These are phyloP conservation scores for Hypoxylon fuscum DNA, from an alignment of 495 filamentous ascomycete species.

Conservation along the genomic window DNA sequence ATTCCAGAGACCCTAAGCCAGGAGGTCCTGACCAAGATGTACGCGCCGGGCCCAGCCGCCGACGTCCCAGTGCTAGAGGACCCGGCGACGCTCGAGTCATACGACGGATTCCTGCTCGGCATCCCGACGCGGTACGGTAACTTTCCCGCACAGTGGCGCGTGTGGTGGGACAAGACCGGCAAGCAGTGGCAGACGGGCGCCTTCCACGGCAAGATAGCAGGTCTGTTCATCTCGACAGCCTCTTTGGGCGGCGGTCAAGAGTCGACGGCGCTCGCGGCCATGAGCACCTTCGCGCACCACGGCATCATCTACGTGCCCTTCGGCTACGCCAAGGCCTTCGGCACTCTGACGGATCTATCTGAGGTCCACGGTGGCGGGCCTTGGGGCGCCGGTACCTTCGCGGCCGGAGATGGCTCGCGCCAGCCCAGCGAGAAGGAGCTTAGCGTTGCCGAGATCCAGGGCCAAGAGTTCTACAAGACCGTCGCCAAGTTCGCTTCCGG, in stretches of 20 bases:
- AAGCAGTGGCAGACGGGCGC: conserved; percentile 75
- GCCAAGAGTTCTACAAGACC: conserved; percentile 83
- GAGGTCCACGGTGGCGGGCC: conserved; percentile 87
- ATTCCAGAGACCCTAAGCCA: conserved; percentile 85
- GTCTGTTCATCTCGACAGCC: conserved; percentile 87
- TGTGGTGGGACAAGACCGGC: conserved; percentile 87
- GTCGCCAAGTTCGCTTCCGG: conserved; percentile 67
- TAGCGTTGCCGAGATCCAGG: conserved; percentile 79
- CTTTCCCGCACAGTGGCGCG: conserved; percentile 95
- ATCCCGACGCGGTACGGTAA: conserved; percentile 99
- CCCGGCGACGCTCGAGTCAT: conserved; percentile 72
- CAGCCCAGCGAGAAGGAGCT: conserved; percentile 79
- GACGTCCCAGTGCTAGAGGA: conserved; percentile 70
- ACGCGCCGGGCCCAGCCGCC: conserved; percentile 80
- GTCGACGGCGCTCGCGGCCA: conserved; percentile 78
- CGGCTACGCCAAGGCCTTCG: conserved; percentile 86
- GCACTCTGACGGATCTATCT: conserved; percentile 67
- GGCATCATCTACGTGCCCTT: conserved; percentile 95
- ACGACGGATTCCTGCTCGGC: conserved; percentile 93
- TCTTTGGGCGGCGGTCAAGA: conserved; percentile 92
- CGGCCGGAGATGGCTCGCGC: conserved; percentile 81
- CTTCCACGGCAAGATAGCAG: conserved; percentile 90
- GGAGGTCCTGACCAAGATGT: conserved; percentile 83
- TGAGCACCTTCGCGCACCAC: conserved; percentile 93
- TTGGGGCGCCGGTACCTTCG: conserved; percentile 96